phyloP scores from a whole-genome alignment of 768 basidiomycete species.

The Boletus insuetus region DNA sequence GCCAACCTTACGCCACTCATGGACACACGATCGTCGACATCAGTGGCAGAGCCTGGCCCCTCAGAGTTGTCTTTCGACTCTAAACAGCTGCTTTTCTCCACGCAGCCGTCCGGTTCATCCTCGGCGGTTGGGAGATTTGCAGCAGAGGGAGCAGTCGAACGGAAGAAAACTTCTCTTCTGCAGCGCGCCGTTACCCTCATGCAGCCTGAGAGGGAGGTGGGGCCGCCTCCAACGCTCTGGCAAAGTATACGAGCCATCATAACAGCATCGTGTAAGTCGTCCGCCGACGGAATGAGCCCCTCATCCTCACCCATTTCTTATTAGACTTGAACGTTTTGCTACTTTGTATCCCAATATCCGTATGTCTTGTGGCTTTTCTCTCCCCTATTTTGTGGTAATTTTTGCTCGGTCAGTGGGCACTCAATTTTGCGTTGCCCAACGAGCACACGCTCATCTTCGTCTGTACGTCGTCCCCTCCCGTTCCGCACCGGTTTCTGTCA shows the following conservation, averaged over 20 bases:
- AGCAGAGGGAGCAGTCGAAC: neutral
- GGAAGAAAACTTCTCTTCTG: slow-evolving; percentile 12
- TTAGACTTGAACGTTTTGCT: slow-evolving; percentile 71
- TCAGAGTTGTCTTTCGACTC: slow-evolving; percentile 5
- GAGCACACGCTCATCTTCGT: slow-evolving; percentile 67
- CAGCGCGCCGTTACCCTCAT: slow-evolving; percentile 31
- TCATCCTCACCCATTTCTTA: neutral
- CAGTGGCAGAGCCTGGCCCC: slow-evolving; percentile 11
- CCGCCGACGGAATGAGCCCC: neutral
- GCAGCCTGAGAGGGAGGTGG: slow-evolving; percentile 37
- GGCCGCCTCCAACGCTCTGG: slow-evolving; percentile 42
- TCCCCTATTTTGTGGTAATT: neutral
- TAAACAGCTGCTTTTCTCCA: slow-evolving; percentile 3
- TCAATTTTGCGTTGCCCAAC: slow-evolving; percentile 55
- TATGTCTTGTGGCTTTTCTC: slow-evolving; percentile 22
- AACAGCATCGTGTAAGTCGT: slow-evolving; percentile 52
- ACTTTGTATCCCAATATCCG: slow-evolving; percentile 70
- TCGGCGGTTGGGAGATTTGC: slow-evolving; percentile 13
- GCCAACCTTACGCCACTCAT: slow-evolving; percentile 7
- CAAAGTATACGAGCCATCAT: slow-evolving; percentile 54
- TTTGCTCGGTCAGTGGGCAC: slow-evolving; percentile 56
- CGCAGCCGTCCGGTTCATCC: slow-evolving; percentile 6
- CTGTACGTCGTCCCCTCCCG: slow-evolving; percentile 45
- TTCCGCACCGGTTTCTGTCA: neutral
- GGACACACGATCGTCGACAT: slow-evolving; percentile 10